Base-by-base conservation (phyloP, 306 rosid genomes). In the Ziziphus jujuba region DNA sequence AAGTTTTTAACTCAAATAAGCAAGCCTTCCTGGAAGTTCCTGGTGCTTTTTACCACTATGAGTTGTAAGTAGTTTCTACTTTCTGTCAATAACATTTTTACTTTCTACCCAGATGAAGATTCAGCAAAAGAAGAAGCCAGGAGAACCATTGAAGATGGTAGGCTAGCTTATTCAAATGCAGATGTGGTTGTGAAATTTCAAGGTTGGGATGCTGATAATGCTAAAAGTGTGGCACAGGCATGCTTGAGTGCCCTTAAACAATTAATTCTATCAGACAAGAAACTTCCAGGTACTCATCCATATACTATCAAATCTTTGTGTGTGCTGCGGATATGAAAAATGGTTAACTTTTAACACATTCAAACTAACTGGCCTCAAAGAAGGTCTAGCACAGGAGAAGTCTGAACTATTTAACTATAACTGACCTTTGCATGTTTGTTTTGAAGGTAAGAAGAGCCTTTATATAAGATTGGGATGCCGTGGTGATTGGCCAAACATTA, bases 401-500 rank as follows among this genome's bases (percentile, higher is more conserved):
- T 23, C 6, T 7, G 2, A 21, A 44, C 23, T 28, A 17, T 21
- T 36, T 61, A 52, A 8, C 40, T 56, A 8, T 48, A 24, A 16
- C 31, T 69, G 15, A 14, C 31, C n/a, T 7, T 2, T 63, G 0
- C 17, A 23, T 20, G 14, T 54, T 31, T 48, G 35, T 62, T 22
- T 51, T 79, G 74, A 76, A 92, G 98, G 89, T 61, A 87, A 86
- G 78, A 92, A 90, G 77, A 79, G 90, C 72, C 90, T 93, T 9
- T 90, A 93, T 70, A 81, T 93, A 77, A 87, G 98, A 69, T 66
- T 88, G 76, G 98, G 98, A 72, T 86, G 98, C 62, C 96, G 98
- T 0, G 97, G 97, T 34, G 98, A 93, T 71, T 93, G 98, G 98
- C 97, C 98, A 43, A 85, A 90, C 71, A 84, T 90, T 82, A 80